Evolutionary conservation across 2,329 filamentous ascomycete species (phyloP), one percentile per base, ranked within the genome.

Genomic region (Fusarium denticulatum): DNA sequence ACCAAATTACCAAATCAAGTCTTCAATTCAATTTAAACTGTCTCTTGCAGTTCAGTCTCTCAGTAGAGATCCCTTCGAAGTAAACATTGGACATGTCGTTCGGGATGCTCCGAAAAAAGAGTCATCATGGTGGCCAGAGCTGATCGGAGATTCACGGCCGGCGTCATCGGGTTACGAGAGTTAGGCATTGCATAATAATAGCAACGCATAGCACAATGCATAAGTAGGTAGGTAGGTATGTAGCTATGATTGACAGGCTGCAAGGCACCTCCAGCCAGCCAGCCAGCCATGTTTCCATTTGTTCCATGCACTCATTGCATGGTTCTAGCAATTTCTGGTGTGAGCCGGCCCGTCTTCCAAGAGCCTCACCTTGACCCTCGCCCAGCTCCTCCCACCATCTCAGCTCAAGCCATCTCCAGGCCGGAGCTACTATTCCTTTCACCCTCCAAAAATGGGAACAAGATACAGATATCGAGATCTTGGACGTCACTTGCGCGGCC

Each of bases 321-420:
- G 71, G 57, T 73, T 72, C 70, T 72, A 69, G 70, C 66, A 69
- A 47, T 61, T 72, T 72, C 70, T 73, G 67, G 67, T 67, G 63
- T 71, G 30, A 72, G 52, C 75, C 75, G 73, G 75, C 69, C 75
- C 75, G 75, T 76, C 71, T 77, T 57, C 66, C 64, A 71, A 57
- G 60, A 45, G 58, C 64, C 63, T 64, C 67, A 64, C 53, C 37
- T 26, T 57, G 18, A 52, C 49, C n/a, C 32, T 50, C 49, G 13
- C 62, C n/a, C 47, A 58, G 72, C 74, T 72, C 72, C 70, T 71
- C 65, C 53, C 64, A 67, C 64, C 64, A 50, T 67, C 53, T 64
- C 53, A 65, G 40, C 42, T 37, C 47, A 52, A 60, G 47, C 64
- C 62, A 66, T 43, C 37, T 26, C 45, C 30, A 58, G 47, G 30